Percentiles rank a stretch among this genome's conserved stretches.
Conservation (phyloP, 1,284 basidiomycete species). For the Chalciporus sp. region DNA sequence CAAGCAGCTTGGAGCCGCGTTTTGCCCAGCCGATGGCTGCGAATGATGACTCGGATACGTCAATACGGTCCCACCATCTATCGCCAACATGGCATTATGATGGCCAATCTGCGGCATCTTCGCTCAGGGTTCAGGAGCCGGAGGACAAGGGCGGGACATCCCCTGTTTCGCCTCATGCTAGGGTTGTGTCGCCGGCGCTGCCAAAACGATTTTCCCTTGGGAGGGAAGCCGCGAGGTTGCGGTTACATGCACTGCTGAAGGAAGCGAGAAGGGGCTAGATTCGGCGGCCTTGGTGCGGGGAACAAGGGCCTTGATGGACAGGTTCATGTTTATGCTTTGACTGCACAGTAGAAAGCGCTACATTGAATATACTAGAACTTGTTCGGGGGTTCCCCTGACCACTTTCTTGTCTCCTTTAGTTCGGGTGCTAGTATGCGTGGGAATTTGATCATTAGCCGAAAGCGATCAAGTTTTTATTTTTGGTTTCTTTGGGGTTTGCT, state of each 20-base stretch:
- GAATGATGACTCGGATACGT: neutral
- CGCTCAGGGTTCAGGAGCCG: neutral
- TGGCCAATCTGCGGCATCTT: neutral
- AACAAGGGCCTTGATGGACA: neutral
- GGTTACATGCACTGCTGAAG: conserved; percentile 15
- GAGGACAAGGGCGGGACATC: neutral
- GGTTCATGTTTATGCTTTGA: too few relatives aligned
- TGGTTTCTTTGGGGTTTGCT: neutral
- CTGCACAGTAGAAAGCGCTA: neutral
- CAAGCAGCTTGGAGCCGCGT: conserved; percentile 18
- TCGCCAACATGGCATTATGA: conserved; percentile 23
- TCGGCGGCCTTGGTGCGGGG: neutral
- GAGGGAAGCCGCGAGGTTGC: conserved; percentile 12
- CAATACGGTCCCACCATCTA: conserved; percentile 1
- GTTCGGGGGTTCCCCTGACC: neutral
- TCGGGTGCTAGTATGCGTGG: neutral
- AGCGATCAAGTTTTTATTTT: conserved; percentile 3
- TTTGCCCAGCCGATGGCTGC: conserved; percentile 15
- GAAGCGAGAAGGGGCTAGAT: conserved; percentile 12
- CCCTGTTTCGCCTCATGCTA: neutral
- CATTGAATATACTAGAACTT: neutral
- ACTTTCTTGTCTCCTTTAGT: neutral
- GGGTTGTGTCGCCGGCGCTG: neutral
- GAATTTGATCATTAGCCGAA: too few relatives aligned
- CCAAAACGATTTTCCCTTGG: conserved; percentile 12